phyloP scores from a whole-genome alignment of 2,329 filamentous ascomycete species.

The Fusarium metavorans region DNA sequence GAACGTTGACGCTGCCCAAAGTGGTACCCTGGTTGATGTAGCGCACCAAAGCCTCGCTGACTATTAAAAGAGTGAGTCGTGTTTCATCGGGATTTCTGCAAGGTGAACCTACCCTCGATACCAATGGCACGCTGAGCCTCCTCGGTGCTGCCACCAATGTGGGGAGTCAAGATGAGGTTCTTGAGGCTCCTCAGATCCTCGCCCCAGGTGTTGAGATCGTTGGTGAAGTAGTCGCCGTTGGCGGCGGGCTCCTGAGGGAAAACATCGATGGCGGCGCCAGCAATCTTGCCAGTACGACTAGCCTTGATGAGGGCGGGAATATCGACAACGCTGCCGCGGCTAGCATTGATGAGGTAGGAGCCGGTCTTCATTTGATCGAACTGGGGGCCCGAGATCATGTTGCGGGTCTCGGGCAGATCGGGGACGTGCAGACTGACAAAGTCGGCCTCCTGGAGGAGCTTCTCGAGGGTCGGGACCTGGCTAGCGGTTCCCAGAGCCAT shows the following conservation, averaged over 20 bases:
- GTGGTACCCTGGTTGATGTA: constrained; percentile 98
- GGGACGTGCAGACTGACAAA: constrained; percentile 97
- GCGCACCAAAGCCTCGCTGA: constrained; percentile 85
- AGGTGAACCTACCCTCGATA: constrained; percentile 72
- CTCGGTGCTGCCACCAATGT: constrained; percentile 97
- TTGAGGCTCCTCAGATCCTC: constrained; percentile 86
- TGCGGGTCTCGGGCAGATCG: constrained; percentile 90
- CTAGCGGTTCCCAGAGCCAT: constrained; percentile 93
- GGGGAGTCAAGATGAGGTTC: constrained; percentile 95
- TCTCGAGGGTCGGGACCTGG: constrained; percentile 83
- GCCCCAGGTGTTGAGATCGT: constrained; percentile 83
- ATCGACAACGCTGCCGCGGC: constrained; percentile 92
- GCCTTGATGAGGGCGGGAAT: constrained; percentile 92
- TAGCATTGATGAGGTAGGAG: constrained; percentile 95
- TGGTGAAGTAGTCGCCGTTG: constrained; percentile 96
- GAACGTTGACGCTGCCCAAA: constrained; percentile 92
- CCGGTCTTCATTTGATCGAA: constrained; percentile 92
- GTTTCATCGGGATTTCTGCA: neutral
- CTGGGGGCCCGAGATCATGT: constrained; percentile 86
- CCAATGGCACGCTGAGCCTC: constrained; percentile 97
- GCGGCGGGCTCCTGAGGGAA: constrained; percentile 93
- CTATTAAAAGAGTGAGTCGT: constrained; percentile 54
- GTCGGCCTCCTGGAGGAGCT: constrained; percentile 82
- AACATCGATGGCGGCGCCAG: constrained; percentile 95
- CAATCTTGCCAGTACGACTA: constrained; percentile 86